Percentiles rank a stretch among this genome's conserved stretches.
Conservation (phyloP, 768 basidiomycete species). For the Auriculariales sp. region DNA sequence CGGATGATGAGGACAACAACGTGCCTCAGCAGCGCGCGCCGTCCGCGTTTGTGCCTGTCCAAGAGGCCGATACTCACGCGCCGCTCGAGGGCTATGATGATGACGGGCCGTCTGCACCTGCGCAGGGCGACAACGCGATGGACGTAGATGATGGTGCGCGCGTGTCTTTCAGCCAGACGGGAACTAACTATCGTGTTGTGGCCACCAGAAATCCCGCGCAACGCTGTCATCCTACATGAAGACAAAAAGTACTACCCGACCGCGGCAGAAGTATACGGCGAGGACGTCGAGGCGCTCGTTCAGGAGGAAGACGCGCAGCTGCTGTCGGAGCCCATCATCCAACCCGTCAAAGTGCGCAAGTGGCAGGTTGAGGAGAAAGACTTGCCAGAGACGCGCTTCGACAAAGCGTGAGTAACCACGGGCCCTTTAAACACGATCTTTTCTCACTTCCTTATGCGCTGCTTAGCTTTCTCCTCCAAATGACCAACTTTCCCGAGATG, state of each 20-base stretch:
- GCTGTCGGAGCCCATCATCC: slow-evolving; percentile 85
- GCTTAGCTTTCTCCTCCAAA: slow-evolving; percentile 84
- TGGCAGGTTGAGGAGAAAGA: slow-evolving; percentile 93
- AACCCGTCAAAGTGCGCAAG: slow-evolving; percentile 86
- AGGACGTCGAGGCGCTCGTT: slow-evolving; percentile 88
- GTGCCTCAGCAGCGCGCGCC: slow-evolving; percentile 24
- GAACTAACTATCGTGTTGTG: slow-evolving; percentile 7
- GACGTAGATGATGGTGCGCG: slow-evolving; percentile 54
- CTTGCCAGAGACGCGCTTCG: slow-evolving; percentile 93
- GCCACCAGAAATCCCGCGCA: slow-evolving; percentile 60
- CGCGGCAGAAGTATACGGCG: slow-evolving; percentile 82
- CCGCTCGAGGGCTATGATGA: slow-evolving; percentile 76
- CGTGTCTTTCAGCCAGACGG: neutral
- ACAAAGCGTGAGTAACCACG: slow-evolving; percentile 61
- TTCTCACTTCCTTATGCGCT: neutral
- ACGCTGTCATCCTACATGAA: slow-evolving; percentile 82
- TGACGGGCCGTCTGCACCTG: slow-evolving; percentile 43
- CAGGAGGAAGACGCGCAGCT: slow-evolving; percentile 98
- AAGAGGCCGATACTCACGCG: slow-evolving; percentile 23
- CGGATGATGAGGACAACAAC: slow-evolving; percentile 56
- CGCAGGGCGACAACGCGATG: slow-evolving; percentile 46
- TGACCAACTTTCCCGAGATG: slow-evolving; percentile 86
- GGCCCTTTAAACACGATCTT: neutral
- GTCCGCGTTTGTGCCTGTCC: slow-evolving; percentile 25
- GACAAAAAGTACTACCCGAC: slow-evolving; percentile 98